phyloP scores from a whole-genome alignment of 257 asterid genomes.

The Penstemon barbatus region DNA sequence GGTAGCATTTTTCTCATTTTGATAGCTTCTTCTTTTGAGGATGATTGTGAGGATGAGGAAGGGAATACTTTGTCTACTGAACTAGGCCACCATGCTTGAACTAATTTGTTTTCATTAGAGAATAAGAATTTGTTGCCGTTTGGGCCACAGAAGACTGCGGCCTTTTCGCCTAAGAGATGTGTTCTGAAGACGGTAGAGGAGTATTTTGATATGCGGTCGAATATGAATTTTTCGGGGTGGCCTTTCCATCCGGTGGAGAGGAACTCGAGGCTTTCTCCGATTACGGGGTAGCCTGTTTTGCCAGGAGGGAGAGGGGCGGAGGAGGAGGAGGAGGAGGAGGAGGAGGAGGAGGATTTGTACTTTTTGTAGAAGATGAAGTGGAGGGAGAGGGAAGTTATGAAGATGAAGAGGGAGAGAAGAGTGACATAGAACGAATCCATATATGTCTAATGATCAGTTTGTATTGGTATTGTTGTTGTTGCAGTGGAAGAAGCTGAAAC shows the following conservation, averaged over 20 bases:
- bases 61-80: constrained; percentile 59
- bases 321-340: constrained; percentile 14
- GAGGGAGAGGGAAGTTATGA: constrained; percentile 48
- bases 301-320: constrained; percentile 46
- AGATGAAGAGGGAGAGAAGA: constrained; percentile 46
- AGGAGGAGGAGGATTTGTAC: constrained; percentile 25
- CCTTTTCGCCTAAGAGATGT: constrained; percentile 43
- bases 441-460: constrained; percentile 15
- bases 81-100: constrained; percentile 59
- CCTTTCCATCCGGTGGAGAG: constrained; percentile 61
- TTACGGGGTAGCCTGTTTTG: constrained; percentile 46
- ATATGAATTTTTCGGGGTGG: constrained; percentile 53
- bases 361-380: constrained; percentile 57
- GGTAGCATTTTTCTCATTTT: constrained; percentile 61
- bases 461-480: not conserved
- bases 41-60: constrained; percentile 37
- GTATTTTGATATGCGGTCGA: constrained; percentile 47
- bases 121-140: constrained; percentile 48
- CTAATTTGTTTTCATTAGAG: constrained; percentile 61
- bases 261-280: constrained; percentile 58
- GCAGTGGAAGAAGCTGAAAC: not conserved
- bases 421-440: constrained; percentile 60
- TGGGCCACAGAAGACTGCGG: constrained; percentile 48
- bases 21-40: constrained; percentile 52
- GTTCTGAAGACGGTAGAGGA: constrained; percentile 41